Evolutionary conservation across 1,139 yeast species (phyloP), one percentile per base, ranked within the genome.

Genomic region (Candida freyschussii): DNA sequence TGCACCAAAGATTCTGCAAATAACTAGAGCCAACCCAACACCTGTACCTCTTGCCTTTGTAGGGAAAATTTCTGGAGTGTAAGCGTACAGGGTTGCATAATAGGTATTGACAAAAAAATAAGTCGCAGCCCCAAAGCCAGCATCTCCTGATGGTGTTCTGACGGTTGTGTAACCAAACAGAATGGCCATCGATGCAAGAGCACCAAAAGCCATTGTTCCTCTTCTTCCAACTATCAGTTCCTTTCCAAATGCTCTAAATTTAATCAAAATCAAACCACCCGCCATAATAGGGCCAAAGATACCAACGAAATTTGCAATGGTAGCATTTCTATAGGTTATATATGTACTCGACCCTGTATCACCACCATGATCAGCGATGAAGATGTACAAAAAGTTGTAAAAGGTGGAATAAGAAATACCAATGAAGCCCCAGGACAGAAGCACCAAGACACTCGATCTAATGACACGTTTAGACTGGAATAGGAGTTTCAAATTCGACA

Each of bases 221-320:
- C 75, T 61, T 44, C 81, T 61, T 7, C 82, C 82, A 21, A 72
- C 43, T 14, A 33, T 17, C 3, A 36, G 17, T 2, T 30, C 13
- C 23, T 30, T 41, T 7, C 40, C 40, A 13, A 26, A 30, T 1
- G 26, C 29, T 47, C 48, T 10, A 75, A 78, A 39, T 14, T 36
- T 42, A 22, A 71, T 50, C 30, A 60, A 56, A 35, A 69, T 58
- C 28, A 69, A 37, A 23, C 53, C 15, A 29, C 72, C 78, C 6
- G 74, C 82, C 26, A 75, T 52, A 11, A 74, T 48, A 7, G 83
- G 82, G 8, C 83, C 84, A 34, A 69, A 67, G 23, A 72, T 71
- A 23, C 76, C 67, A 17, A 65, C 62, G 20, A 67, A 62, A 44
- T 70, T 71, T 29, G 69, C 67, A 32, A 77, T 62, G 30, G 71